Evolutionary conservation across 2,329 filamentous ascomycete genomes (phyloP), one percentile per base, ranked within the genome.

Genomic region (Trichoderma hamatum): DNA sequence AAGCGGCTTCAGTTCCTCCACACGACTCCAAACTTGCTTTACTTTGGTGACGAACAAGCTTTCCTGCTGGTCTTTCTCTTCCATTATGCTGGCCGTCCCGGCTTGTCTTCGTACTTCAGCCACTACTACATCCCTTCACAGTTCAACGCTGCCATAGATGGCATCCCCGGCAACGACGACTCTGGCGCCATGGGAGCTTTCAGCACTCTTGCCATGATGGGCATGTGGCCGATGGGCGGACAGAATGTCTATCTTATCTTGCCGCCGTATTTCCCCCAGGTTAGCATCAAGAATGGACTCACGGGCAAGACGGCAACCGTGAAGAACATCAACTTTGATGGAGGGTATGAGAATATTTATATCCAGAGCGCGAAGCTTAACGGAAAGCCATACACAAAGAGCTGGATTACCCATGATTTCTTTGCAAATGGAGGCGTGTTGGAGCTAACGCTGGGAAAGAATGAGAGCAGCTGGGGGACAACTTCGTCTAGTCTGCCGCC

Each of bases 81-180:
- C 80, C 90, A 92, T 79, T 92, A 92, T 73, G 87, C 84, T 1
- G 89, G 87, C 0, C 85, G 90, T 0, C 90, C 90, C 0, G 90
- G 80, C 0, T 78, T 85, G 39, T 86, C 83, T 28, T 78, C 82
- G 16, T 79, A 82, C 70, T 87, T 86, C 72, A 82, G 84, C 0
- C 89, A 90, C 73, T 83, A 80, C 71, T 92, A 92, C 74, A 90
- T 92, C 69, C 90, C 90, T 0, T 81, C 81, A 0, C 84, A 87
- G 64, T 93, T 93, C 83, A 92, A 92, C 79, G 85, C 86, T 28
- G 86, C 85, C 0, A 75, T 86, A 2, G 82, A 81, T 39, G 90
- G 91, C 0, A 83, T 86, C 34, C 84, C 84, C 0, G 84, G 84
- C 3, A 86, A 86, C 73, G 84, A 86, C 72, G 84, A 86, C 78